These are phyloP conservation scores for Colletotrichum neosansevieriae DNA, from an alignment of 2,329 filamentous ascomycete genomes.

Conservation along the genomic window DNA sequence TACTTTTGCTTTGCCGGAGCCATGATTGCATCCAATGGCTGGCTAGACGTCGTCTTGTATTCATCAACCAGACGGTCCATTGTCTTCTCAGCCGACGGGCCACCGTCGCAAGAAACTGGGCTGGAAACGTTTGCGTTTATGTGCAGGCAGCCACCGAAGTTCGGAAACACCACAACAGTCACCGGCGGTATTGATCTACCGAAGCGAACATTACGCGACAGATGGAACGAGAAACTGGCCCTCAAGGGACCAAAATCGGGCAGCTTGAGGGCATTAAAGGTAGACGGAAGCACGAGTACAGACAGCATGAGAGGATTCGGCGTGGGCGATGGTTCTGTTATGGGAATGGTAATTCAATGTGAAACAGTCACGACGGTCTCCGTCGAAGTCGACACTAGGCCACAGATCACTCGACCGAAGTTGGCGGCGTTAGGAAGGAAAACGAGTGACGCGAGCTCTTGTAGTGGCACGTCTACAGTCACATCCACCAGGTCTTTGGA, in stretches of 20 bases:
- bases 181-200: slow-evolving; percentile 43
- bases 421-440: slow-evolving; percentile 19
- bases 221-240: slow-evolving; percentile 39
- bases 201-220: slow-evolving; percentile 15
- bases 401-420: not conserved
- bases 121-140: slow-evolving; percentile 65
- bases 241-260: slow-evolving; percentile 6
- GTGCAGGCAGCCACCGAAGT: slow-evolving; percentile 53
- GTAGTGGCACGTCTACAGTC: not conserved
- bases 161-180: slow-evolving; percentile 56
- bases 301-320: slow-evolving; percentile 50
- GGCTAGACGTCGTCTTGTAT: slow-evolving; percentile 67
- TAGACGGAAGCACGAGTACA: slow-evolving; percentile 45
- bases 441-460: slow-evolving; percentile 18
- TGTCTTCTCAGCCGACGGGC: slow-evolving; percentile 56
- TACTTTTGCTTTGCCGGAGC: slow-evolving; percentile 71
- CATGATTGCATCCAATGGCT: slow-evolving; percentile 69
- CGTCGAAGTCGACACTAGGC: slow-evolving; percentile 48
- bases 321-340: slow-evolving; percentile 42
- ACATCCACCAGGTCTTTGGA: not conserved
- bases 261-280: slow-evolving; percentile 8
- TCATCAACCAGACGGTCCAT: slow-evolving; percentile 65
- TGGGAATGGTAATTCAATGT: slow-evolving; percentile 55
- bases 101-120: slow-evolving; percentile 59
- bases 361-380: slow-evolving; percentile 58